Conservation (phyloP, 2,329 filamentous ascomycete species). For the Xylaria arbuscula region DNA sequence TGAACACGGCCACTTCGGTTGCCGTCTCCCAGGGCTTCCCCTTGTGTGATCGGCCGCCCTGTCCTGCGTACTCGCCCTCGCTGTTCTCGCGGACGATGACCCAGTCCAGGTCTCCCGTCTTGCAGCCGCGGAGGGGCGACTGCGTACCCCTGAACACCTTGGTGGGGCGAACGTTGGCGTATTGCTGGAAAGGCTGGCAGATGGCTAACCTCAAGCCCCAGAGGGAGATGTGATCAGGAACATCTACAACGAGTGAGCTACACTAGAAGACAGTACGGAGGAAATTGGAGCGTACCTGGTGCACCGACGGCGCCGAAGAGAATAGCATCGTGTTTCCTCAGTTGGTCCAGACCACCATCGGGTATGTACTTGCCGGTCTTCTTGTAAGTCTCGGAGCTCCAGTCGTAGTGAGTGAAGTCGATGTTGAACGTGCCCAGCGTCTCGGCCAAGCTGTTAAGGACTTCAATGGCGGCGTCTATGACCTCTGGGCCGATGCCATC, state of each 20-base stretch:
- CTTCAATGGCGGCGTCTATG: conserved; percentile 69
- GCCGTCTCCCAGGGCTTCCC: conserved; percentile 68
- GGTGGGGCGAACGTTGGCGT: conserved; percentile 73
- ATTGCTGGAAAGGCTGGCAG: conserved; percentile 72
- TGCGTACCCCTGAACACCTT: conserved; percentile 69
- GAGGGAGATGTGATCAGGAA: conserved; percentile 74
- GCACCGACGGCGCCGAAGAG: conserved; percentile 74
- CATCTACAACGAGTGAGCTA: conserved; percentile 53
- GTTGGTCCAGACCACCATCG: conserved; percentile 65
- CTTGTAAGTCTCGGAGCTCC: conserved; percentile 75
- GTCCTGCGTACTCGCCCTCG: conserved; percentile 74
- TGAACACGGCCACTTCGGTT: conserved; percentile 73
- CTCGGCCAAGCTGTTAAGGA: conserved; percentile 65
- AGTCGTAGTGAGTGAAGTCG: conserved; percentile 72
- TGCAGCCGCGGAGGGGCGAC: conserved; percentile 62
- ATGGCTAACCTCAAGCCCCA: conserved; percentile 74
- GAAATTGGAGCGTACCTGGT: conserved; percentile 52
- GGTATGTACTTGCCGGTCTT: conserved; percentile 73
- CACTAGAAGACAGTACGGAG: too few species aligned
- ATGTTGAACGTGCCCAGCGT: conserved; percentile 69
- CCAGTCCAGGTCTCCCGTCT: conserved; percentile 69
- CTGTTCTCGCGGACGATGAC: conserved; percentile 75
- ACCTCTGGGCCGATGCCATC: conserved; percentile 74
- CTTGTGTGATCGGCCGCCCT: conserved; percentile 71
- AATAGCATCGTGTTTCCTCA: conserved; percentile 65